phyloP scores from a whole-genome alignment of 2,329 filamentous ascomycete species.

The Xylariaceae sp. region DNA sequence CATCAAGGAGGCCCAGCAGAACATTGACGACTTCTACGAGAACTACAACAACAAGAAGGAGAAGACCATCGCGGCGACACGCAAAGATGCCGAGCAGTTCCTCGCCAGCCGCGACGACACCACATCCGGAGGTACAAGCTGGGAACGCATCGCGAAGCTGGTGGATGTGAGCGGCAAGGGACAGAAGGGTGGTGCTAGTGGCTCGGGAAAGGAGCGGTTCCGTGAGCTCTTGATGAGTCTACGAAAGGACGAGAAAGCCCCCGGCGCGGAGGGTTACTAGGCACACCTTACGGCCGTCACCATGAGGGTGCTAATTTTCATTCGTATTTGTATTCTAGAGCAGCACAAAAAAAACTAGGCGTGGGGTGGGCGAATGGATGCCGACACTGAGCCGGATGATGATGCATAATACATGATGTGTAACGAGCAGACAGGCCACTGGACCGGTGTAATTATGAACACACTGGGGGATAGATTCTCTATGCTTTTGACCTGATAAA shows the following conservation, averaged over 20 bases:
- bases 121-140: slow-evolving; percentile 90
- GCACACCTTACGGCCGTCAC: slow-evolving; percentile 3
- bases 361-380: background rate
- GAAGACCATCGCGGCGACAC: slow-evolving; percentile 83
- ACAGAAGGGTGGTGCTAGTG: slow-evolving; percentile 75
- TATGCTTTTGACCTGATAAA: slow-evolving; percentile 19
- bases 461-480: slow-evolving; percentile 21
- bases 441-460: slow-evolving; percentile 9
- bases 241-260: slow-evolving; percentile 87
- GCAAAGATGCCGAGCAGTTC: slow-evolving; percentile 91
- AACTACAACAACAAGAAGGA: slow-evolving; percentile 99
- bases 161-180: slow-evolving; percentile 98
- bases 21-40: slow-evolving; percentile 98
- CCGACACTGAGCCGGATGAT: background rate
- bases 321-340: slow-evolving; percentile 27
- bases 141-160: slow-evolving; percentile 96
- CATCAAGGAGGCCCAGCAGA: slow-evolving; percentile 81
- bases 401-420: too few relatives aligned
- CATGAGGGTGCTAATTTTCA: too few relatives aligned
- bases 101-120: slow-evolving; percentile 85
- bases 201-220: slow-evolving; percentile 94
- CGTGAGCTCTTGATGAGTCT: slow-evolving; percentile 82
- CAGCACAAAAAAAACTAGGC: slow-evolving; percentile 11
- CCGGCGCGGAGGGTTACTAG: slow-evolving; percentile 61
- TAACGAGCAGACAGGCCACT: slow-evolving; percentile 9